Conservation (phyloP, 257 asterid genomes). For the Anisodus acutangulus region DNA sequence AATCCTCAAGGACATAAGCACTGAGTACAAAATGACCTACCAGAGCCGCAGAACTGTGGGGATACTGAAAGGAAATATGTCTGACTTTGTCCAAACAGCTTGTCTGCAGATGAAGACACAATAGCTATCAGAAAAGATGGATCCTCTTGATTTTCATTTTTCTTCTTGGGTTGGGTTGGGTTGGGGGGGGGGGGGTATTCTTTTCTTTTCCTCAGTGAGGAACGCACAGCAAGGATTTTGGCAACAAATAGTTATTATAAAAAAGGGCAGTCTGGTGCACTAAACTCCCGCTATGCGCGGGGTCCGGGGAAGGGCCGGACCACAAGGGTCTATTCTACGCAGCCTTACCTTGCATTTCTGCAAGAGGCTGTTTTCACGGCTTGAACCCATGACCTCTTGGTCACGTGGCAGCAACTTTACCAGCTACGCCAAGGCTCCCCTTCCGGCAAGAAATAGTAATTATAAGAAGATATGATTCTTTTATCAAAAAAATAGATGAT, state of each 20-base stretch:
- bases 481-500: not conserved
- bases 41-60: conserved; percentile 52
- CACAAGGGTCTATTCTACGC: too few species aligned
- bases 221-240: not conserved
- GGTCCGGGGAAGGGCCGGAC: too few species aligned
- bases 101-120: conserved; percentile 55
- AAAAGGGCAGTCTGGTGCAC: too few species aligned
- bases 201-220: not conserved
- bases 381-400: too few species aligned
- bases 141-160: not conserved
- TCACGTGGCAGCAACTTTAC: too few species aligned
- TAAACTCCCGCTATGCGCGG: too few species aligned
- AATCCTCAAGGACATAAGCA: not conserved
- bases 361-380: too few species aligned
- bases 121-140: conserved; percentile 24
- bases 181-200: not conserved
- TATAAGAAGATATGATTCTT: not conserved
- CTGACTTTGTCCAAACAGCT: conserved; percentile 69
- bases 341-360: too few species aligned
- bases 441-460: not conserved
- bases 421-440: too few species aligned
- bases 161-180: not conserved
- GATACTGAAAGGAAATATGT: conserved; percentile 70
- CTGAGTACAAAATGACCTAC: conserved; percentile 43
- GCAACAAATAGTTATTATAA: too few species aligned